Conservation (phyloP, 129 eudicot species). For the Solidago caesia region DNA sequence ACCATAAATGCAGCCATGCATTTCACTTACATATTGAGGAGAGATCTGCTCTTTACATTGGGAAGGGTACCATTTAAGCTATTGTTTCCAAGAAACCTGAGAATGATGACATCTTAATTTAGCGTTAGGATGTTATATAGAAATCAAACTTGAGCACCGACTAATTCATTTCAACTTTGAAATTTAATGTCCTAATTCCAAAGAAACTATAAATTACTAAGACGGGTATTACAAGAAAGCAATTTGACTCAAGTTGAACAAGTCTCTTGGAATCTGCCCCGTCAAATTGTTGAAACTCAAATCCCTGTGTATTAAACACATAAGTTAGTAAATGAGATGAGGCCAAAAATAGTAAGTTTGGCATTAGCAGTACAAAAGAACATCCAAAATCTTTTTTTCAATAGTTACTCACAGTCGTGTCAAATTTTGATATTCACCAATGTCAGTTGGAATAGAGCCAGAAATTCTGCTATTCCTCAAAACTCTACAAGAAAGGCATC, state of each 20-base stretch:
- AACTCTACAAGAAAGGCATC: conserved; percentile 37
- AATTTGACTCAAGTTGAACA: conserved; percentile 57
- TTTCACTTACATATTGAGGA: conserved; percentile 50
- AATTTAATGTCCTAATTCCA: not conserved
- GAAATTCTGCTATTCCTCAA: conserved; percentile 68
- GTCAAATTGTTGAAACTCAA: conserved; percentile 76
- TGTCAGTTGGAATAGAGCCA: conserved; percentile 60
- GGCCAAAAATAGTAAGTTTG: not conserved
- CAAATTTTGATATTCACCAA: conserved; percentile 48
- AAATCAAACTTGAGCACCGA: not conserved
- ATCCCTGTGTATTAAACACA: conserved; percentile 53
- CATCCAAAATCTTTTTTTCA: not conserved
- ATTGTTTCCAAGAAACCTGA: conserved; percentile 87
- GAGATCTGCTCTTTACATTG: conserved; percentile 37
- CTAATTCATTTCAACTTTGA: not conserved
- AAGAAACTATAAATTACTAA: not conserved
- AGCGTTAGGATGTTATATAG: not conserved
- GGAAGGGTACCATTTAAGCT: conserved; percentile 64
- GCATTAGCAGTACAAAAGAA: not conserved
- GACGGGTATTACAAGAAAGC: conserved; percentile 49
- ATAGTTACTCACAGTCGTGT: conserved; percentile 57
- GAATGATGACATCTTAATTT: conserved; percentile 10
- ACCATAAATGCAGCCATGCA: not conserved
- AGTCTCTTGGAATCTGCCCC: conserved; percentile 60
- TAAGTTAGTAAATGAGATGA: not conserved